Evolutionary conservation across 169 alveolate genomes (phyloP), one percentile per base, ranked within the genome.

Genomic region (Besnoitia besnoiti): DNA sequence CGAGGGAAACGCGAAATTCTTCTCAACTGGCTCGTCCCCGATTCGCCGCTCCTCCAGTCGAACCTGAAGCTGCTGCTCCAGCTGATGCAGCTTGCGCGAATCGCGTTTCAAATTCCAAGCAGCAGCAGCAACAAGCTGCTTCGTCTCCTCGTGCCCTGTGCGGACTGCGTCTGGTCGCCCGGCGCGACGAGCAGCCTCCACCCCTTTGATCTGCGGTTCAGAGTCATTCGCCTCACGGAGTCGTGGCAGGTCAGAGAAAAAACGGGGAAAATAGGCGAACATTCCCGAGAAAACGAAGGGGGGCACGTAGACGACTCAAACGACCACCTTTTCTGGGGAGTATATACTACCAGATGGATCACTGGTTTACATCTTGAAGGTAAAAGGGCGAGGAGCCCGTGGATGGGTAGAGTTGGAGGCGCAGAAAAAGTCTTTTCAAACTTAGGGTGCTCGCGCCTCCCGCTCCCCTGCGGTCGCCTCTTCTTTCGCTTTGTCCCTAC

Each of bases 151-250:
- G 51, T 88, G 5, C 94, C 94, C 42, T 44, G 84, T 4, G 75
- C 75, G 10, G 90, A 90, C 91, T 79, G 87, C 50, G 59, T 80
- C 50, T 44, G 75, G 55, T 90, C 90, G 42, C 77, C 91, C 0
- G 80, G 80, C 39, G 21, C 44, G 87, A 42, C 55, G 44, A 42
- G 35, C 14, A 3, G 37, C 14, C 73, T 90, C 51, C 94, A 90
- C 35, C 94, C 94, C n/a, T 67, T 73, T 44, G 94, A 90, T 59
- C 94, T 90, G 40, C 94, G 94, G 42, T 90, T 77, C 44, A 90
- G 94, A 24, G 91, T 90, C 91, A 47, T 39, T 44, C 90, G 94
- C 40, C 84, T 90, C 35, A 79, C 42, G 85, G 94, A 90, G 77
- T 85, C 91, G 30, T 90, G 94, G 94, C 84, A 85, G 40, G 90